A percentile compares a stretch with the other conserved stretches of the same genome.
Conservation (phyloP, 2,329 filamentous ascomycete genomes). For the Aspergillus fumigatus region DNA sequence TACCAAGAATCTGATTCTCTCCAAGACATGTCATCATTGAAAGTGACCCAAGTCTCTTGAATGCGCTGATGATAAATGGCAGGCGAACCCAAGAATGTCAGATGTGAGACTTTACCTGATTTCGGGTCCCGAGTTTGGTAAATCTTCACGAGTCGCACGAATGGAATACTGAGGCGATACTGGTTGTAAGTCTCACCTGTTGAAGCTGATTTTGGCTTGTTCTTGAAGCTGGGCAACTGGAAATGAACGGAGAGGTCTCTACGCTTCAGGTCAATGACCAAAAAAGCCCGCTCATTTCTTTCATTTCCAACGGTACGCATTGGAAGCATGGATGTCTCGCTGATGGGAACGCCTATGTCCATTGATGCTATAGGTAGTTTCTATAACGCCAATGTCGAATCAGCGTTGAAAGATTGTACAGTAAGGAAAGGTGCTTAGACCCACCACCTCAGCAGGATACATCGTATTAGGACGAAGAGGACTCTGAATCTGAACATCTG, state of each 20-base stretch:
- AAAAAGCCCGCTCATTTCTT: conserved; percentile 18
- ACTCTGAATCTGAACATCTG: conserved; percentile 25
- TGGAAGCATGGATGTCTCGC: conserved; percentile 53
- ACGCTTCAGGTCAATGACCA: conserved; percentile 42
- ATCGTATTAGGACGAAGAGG: conserved; percentile 27
- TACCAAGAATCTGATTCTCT: conserved; percentile 55
- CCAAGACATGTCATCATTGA: conserved; percentile 48
- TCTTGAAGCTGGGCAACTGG: conserved; percentile 26
- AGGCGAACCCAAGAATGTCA: conserved; percentile 40
- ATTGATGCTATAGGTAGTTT: conserved; percentile 45
- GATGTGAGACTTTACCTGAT: conserved; percentile 24
- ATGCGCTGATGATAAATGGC: conserved; percentile 43
- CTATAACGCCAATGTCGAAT: conserved; percentile 21
- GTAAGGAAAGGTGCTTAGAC: conserved; percentile 8
- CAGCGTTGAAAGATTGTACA: neutral
- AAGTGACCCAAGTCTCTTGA: conserved; percentile 33
- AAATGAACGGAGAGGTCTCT: conserved; percentile 47
- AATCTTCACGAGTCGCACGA: conserved; percentile 39
- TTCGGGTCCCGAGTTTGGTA: conserved; percentile 28
- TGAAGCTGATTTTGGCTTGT: neutral
- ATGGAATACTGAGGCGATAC: conserved; percentile 44
- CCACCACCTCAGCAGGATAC: conserved; percentile 36
- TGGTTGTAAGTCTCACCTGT: conserved; percentile 9
- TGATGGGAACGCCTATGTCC: conserved; percentile 59
- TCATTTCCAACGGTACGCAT: conserved; percentile 47